Percentiles rank a stretch among this genome's conserved stretches.
Evolutionary conservation across 1,284 basidiomycete genomes (phyloP).

Genomic region (Coniferiporia weirii): DNA sequence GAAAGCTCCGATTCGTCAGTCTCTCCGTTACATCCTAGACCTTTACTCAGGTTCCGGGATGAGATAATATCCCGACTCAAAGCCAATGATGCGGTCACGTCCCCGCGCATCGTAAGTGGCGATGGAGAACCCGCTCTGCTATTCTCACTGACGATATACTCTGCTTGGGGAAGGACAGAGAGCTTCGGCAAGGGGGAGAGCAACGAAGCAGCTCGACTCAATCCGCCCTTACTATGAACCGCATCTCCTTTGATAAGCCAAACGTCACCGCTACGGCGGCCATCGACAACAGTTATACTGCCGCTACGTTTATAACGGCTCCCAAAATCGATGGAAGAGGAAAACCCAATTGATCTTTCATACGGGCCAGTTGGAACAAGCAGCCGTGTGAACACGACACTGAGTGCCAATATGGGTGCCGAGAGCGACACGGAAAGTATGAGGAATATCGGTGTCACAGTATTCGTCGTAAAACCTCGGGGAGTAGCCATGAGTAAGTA

Average conservation of each 20-base stretch:
- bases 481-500: constrained; percentile 48
- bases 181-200: constrained; percentile 58
- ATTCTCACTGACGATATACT: not conserved
- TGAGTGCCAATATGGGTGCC: constrained; percentile 57
- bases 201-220: constrained; percentile 54
- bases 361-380: constrained; percentile 63
- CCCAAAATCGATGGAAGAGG: constrained; percentile 39
- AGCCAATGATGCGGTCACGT: not conserved
- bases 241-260: constrained; percentile 66
- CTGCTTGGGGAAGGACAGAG: constrained; percentile 48
- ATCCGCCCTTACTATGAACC: constrained; percentile 52
- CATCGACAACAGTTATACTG: constrained; percentile 61
- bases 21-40: not conserved
- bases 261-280: constrained; percentile 62
- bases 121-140: not conserved
- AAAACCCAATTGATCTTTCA: constrained; percentile 41
- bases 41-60: not conserved
- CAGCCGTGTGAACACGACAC: constrained; percentile 53
- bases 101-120: not conserved
- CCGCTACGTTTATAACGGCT: constrained; percentile 58
- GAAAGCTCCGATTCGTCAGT: not conserved
- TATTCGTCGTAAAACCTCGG: constrained; percentile 31
- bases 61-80: not conserved
- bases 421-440: constrained; percentile 59
- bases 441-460: constrained; percentile 42